These are phyloP conservation scores for Saccharomycopsis oosterbeekiorum DNA, from an alignment of 805 yeast species.

Conservation along the genomic window DNA sequence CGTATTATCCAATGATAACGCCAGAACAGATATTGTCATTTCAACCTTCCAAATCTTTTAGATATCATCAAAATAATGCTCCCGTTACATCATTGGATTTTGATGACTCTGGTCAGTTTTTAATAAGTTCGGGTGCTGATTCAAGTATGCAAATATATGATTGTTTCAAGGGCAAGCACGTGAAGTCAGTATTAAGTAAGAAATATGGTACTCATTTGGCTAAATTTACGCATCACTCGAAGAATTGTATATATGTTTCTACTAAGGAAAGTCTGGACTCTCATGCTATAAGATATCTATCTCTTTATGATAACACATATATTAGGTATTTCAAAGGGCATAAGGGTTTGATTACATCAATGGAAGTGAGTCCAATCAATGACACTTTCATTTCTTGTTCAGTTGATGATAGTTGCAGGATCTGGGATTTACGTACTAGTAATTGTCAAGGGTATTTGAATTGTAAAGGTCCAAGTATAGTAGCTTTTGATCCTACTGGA, in stretches of 20 bases:
- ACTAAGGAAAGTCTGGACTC: constrained; percentile 49
- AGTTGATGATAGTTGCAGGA: constrained; percentile 65
- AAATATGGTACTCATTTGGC: constrained; percentile 91
- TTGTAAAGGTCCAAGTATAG: constrained; percentile 42
- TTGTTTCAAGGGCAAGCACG: constrained; percentile 51
- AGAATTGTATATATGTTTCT: constrained; percentile 72
- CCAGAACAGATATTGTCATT: constrained; percentile 24
- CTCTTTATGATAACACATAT: constrained; percentile 68
- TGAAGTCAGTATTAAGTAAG: constrained; percentile 65
- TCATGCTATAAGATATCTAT: constrained; percentile 64
- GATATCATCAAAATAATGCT: constrained; percentile 37
- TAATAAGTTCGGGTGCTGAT: constrained; percentile 69
- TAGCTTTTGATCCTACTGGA: constrained; percentile 80
- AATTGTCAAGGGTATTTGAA: constrained; percentile 54
- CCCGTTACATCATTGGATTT: constrained; percentile 64
- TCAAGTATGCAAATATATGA: constrained; percentile 81
- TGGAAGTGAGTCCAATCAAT: constrained; percentile 64
- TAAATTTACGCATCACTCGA: constrained; percentile 64
- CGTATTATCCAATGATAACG: constrained; percentile 18
- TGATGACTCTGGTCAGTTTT: constrained; percentile 73
- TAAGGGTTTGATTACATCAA: constrained; percentile 57
- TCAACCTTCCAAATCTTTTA: constrained; percentile 39
- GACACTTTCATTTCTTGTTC: constrained; percentile 61
- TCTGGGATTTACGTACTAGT: constrained; percentile 78
- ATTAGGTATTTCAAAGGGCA: constrained; percentile 86